A percentile compares a stretch with the other conserved stretches of the same genome.
These are phyloP conservation scores for Antrodiella citrinella DNA, from an alignment of 768 basidiomycete species.

Conservation along the genomic window DNA sequence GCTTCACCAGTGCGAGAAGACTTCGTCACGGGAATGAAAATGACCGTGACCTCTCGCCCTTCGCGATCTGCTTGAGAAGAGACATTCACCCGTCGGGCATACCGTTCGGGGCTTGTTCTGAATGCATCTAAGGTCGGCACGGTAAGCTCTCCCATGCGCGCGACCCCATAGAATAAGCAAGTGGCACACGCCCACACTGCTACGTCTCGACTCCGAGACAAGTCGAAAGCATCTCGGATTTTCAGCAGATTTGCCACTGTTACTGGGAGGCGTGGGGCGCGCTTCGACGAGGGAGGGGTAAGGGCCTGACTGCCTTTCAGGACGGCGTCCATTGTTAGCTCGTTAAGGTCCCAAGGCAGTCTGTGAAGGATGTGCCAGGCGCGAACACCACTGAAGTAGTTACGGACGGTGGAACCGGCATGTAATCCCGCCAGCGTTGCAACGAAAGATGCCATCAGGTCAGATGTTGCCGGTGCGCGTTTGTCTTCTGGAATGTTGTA, in stretches of 20 bases:
- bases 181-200: constrained; percentile 1
- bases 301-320: constrained; percentile 11
- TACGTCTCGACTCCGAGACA: neutral
- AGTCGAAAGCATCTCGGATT: constrained; percentile 1
- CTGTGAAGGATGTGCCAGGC: constrained; percentile 43
- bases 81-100: constrained; percentile 1
- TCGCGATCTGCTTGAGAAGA: neutral
- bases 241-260: constrained; percentile 10
- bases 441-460: constrained; percentile 20
- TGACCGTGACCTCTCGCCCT: neutral
- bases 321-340: constrained; percentile 12
- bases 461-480: constrained; percentile 19
- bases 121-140: neutral
- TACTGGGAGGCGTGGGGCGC: constrained; percentile 5
- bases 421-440: constrained; percentile 21
- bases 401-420: constrained; percentile 24
- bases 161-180: constrained; percentile 3
- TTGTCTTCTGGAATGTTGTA: constrained; percentile 23
- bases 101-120: constrained; percentile 1
- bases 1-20: neutral
- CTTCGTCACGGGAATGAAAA: constrained; percentile 5
- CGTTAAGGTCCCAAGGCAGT: constrained; percentile 21
- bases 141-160: constrained; percentile 5
- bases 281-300: constrained; percentile 10
- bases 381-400: constrained; percentile 30